phyloP scores from a whole-genome alignment of 2,329 filamentous ascomycete species.

The Alternaria solani region DNA sequence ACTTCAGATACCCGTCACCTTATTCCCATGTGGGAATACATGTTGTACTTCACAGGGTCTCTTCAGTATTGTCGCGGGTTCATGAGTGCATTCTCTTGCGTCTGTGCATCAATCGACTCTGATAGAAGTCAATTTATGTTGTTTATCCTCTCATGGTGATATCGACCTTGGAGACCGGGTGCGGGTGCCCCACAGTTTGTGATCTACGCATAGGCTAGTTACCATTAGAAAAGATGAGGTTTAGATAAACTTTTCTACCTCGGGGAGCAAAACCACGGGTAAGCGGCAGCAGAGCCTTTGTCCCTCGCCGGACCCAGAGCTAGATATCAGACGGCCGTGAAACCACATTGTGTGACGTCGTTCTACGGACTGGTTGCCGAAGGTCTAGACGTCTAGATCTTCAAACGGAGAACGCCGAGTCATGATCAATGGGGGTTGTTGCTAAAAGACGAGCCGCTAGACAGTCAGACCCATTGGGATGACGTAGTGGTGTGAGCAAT shows the following conservation, averaged over 20 bases:
- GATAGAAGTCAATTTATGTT: background rate
- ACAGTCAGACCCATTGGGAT: background rate
- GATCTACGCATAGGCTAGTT: background rate
- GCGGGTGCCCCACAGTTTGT: background rate
- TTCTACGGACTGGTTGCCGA: background rate
- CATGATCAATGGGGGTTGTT: background rate
- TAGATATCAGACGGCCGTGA: slow-evolving; percentile 1
- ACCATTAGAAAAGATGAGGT: background rate
- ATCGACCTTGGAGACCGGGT: background rate
- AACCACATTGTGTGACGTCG: slow-evolving; percentile 10
- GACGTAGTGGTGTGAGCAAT: background rate
- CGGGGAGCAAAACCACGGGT: background rate
- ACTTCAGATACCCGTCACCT: background rate
- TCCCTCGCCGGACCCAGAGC: background rate
- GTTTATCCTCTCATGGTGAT: background rate
- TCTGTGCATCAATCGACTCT: background rate
- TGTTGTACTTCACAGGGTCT: background rate
- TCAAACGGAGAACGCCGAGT: background rate
- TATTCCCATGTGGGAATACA: background rate
- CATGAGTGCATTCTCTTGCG: background rate
- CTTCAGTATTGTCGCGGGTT: background rate
- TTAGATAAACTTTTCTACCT: slow-evolving; percentile 2
- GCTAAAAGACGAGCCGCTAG: background rate
- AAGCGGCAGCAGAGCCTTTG: slow-evolving; percentile 1
- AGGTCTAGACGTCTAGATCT: background rate